Evolutionary conservation across 129 eudicot species (phyloP).

Genomic region (Helianthus tuberosus): DNA sequence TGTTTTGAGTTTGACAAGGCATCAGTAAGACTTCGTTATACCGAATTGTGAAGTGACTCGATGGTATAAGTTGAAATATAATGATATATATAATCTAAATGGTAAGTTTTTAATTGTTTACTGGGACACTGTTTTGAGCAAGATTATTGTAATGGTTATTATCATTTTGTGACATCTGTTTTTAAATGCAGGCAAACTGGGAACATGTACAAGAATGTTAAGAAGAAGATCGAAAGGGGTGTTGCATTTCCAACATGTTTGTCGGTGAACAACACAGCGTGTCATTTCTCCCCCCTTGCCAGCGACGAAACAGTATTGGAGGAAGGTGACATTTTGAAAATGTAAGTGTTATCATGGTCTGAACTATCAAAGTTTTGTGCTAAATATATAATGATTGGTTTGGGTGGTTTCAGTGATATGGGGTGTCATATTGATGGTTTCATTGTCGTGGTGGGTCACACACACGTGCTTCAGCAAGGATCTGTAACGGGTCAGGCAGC

Average conservation of each 20-base stretch:
- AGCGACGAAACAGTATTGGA: slow-evolving; percentile 73
- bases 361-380: neutral
- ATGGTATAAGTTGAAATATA: too few relatives aligned
- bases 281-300: slow-evolving; percentile 86
- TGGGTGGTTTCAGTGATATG: slow-evolving; percentile 68
- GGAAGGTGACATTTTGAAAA: slow-evolving; percentile 86
- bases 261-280: slow-evolving; percentile 79
- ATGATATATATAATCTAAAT: too few relatives aligned
- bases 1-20: too few relatives aligned
- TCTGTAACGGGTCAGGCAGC: slow-evolving; percentile 89
- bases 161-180: neutral
- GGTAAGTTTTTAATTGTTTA: slow-evolving; percentile 43
- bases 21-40: too few relatives aligned
- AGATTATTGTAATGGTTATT: neutral
- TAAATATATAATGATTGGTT: neutral
- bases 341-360: slow-evolving; percentile 47
- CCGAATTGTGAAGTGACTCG: too few relatives aligned
- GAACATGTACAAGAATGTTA: slow-evolving; percentile 82
- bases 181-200: slow-evolving; percentile 62
- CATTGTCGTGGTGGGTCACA: slow-evolving; percentile 91
- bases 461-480: slow-evolving; percentile 82
- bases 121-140: neutral
- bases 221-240: slow-evolving; percentile 91
- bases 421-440: slow-evolving; percentile 98
- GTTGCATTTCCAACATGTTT: slow-evolving; percentile 96